Base-by-base conservation (phyloP, 768 basidiomycete species). In the Rhodotorula sphaerocarpa region DNA sequence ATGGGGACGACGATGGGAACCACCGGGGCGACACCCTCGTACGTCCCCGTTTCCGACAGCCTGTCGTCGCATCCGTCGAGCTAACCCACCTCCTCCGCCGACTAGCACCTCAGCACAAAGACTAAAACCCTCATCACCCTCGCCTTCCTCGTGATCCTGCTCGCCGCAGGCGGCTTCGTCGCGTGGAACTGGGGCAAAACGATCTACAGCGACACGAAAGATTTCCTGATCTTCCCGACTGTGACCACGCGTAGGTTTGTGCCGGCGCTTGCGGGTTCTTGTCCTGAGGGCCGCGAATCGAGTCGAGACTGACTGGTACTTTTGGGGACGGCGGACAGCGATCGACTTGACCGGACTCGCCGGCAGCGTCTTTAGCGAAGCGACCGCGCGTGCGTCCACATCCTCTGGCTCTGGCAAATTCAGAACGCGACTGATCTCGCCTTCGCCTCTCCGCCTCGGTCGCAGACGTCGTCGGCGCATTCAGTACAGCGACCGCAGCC, bases 161-260 rank as follows among this genome's bases (percentile, higher is more conserved):
- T 61, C 53, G 21, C 11, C 12, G 33, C 20, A 1, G 53, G 48
- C 10, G 46, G 47, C 0, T 61, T 50, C 31, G 41, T 31, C 21
- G 47, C 50, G 11, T 61, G 50, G 47, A 25, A 44, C 1, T 55
- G 41, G 28, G 60, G 60, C n/a, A 11, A 23, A 2, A 15, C 31
- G 14, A 20, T 44, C 16, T 36, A 27, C 7, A 39, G 20, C 21
- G 27, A 43, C 3, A 31, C 10, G 2, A 7, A 27, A 4, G 54
- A 50, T 25, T 61, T 61, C 39, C 30, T 55, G 7, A 10, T 23
- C 4, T 61, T 61, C 41, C 60, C 60, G 4, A 20, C 27, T 3
- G 48, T 61, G 3, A 61, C 39, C 15, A 61, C 60, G 20, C 59
- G 50, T 51, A 33, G n/a, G n/a, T n/a, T n/a, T 33, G 48, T 50